Base-by-base conservation (phyloP, 1,284 basidiomycete genomes). In the Tilletia setariae region DNA sequence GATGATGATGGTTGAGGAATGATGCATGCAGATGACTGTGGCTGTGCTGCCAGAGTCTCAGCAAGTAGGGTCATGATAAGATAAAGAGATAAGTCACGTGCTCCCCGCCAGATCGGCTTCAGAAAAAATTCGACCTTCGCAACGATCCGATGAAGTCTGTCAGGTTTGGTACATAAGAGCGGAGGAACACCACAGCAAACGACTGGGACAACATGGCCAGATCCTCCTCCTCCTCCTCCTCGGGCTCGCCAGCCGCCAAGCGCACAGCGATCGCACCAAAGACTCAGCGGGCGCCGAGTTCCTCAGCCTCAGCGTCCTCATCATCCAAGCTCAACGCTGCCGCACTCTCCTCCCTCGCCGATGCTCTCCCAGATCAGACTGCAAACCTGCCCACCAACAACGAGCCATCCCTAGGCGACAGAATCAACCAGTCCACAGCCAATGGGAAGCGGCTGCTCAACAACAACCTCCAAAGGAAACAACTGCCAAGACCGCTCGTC, bases 331-430 rank as follows among this genome's bases (percentile, higher is more conserved):
- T 11, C 8, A 35, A 63, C 62, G 2, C 35, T 4, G 23, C 3
- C 62, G 40, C 62, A 63, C 42, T 46, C 62, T 21, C 21, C 35
- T 25, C 40, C 42, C 62, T 46, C 35, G 62, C 62, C 13, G n/a
- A 43, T 42, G 43, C 62, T 2, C 56, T 61, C 16, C 56, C 56
- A 16, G 56, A 61, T 30, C 35, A 40, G 35, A 40, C 35, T 40
- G 35, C 35, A 40, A 19, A 25, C 28, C 56, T 61, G 28, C 9
- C n/a, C 30, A 13, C 32, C 56, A 7, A n/a, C 51, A 28, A n/a
- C 30, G 30, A 61, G 16, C 56, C 56, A 11, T 30, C 56, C 15
- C 56, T 61, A 0, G 56, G 56, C 28, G 56, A 61, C 47, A 49
- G 47, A 19, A 49, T n/a, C 23, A 49, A n/a, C 19, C 47, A 49